These are phyloP conservation scores for Zymoseptoria crescenta DNA, from an alignment of 2,329 filamentous ascomycete species.

Conservation along the genomic window DNA sequence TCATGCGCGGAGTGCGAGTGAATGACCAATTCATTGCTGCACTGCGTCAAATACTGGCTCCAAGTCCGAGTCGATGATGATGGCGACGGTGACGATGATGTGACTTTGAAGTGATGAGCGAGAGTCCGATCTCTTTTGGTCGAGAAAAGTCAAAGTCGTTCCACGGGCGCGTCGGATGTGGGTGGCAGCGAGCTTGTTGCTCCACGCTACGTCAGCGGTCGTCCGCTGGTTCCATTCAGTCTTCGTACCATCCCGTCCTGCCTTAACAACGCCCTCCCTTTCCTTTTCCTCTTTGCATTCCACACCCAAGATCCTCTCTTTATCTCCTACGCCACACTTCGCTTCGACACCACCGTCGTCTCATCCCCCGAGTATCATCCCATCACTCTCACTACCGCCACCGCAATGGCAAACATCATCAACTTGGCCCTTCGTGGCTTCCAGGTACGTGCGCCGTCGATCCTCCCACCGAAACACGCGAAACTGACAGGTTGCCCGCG, in stretches of 20 bases:
- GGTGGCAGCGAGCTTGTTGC: not conserved
- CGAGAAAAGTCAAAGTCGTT: not conserved
- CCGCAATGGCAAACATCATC: constrained; percentile 16
- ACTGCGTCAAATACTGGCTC: not conserved
- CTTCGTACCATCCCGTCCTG: too few species aligned
- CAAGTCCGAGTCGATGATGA: not conserved
- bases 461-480: not conserved
- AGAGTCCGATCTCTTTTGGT: not conserved
- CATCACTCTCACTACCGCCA: not conserved
- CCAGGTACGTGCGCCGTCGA: constrained; percentile 16
- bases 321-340: not conserved
- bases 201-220: not conserved
- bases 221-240: too few species aligned
- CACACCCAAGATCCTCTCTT: not conserved
- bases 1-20: not conserved
- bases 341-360: not conserved
- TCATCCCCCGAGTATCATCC: not conserved
- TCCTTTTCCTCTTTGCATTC: not conserved
- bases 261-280: not conserved
- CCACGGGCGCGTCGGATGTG: too few species aligned
- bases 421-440: constrained; percentile 23
- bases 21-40: not conserved
- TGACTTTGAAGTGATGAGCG: too few species aligned
- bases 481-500: not conserved
- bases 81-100: not conserved